Percentiles rank a stretch among this genome's conserved stretches.
Conservation (phyloP, 495 filamentous ascomycete species). For the Hypoxylon cercidicola region DNA sequence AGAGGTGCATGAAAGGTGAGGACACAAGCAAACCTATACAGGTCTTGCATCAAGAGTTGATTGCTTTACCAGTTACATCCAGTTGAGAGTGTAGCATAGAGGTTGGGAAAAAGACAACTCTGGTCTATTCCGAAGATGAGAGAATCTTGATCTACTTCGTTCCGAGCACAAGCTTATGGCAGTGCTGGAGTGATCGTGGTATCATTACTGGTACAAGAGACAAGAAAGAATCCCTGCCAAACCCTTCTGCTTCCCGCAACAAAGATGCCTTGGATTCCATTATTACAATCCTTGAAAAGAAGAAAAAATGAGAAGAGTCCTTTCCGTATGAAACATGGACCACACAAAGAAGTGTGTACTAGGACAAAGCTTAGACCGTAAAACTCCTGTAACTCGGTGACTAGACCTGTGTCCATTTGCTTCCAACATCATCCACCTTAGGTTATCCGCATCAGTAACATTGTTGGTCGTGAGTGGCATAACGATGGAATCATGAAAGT, state of each 20-base stretch:
- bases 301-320: too few species aligned
- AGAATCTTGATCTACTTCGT: too few species aligned
- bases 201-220: slow-evolving; percentile 17
- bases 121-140: too few species aligned
- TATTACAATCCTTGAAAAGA: slow-evolving; percentile 8
- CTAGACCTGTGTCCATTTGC: background rate
- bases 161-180: slow-evolving; percentile 6
- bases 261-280: slow-evolving; percentile 12
- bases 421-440: slow-evolving; percentile 2
- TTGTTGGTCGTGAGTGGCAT: background rate
- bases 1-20: too few species aligned
- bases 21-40: too few species aligned
- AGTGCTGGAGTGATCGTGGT: background rate
- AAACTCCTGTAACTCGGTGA: slow-evolving; percentile 3
- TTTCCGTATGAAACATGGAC: too few species aligned
- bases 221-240: slow-evolving; percentile 16
- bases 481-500: background rate
- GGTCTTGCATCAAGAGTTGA: too few species aligned
- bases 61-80: too few species aligned
- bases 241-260: background rate
- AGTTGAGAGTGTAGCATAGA: too few species aligned
- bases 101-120: too few species aligned
- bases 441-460: background rate
- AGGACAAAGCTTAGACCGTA: background rate
- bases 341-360: too few species aligned